These are phyloP conservation scores for Boletus tomentosulus DNA, from an alignment of 768 basidiomycete genomes.

Conservation along the genomic window DNA sequence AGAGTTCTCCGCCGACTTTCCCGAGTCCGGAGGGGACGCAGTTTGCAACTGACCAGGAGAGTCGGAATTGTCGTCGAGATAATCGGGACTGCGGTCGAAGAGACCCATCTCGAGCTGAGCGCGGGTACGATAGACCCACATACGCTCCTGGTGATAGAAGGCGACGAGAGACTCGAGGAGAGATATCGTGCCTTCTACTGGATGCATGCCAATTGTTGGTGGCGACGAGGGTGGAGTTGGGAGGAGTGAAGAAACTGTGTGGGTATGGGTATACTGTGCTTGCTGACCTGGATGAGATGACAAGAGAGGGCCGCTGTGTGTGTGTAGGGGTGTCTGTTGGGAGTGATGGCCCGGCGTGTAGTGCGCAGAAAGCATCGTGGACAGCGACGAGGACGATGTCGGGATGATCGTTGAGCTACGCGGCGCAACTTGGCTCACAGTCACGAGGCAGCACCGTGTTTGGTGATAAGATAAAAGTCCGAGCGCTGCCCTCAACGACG, in stretches of 20 bases:
- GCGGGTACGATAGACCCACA: slow-evolving; percentile 67
- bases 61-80: slow-evolving; percentile 19
- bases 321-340: slow-evolving; percentile 27
- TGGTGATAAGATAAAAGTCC: slow-evolving; percentile 19
- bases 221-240: slow-evolving; percentile 34
- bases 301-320: slow-evolving; percentile 24
- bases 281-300: slow-evolving; percentile 21
- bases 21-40: slow-evolving; percentile 17
- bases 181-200: slow-evolving; percentile 46
- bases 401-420: background rate
- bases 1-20: slow-evolving; percentile 31
- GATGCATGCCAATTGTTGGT: slow-evolving; percentile 27
- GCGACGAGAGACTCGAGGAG: slow-evolving; percentile 61
- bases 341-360: slow-evolving; percentile 13
- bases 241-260: slow-evolving; percentile 30
- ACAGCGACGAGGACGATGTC: slow-evolving; percentile 1
- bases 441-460: slow-evolving; percentile 4
- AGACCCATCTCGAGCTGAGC: slow-evolving; percentile 52
- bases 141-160: slow-evolving; percentile 68
- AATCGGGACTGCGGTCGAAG: slow-evolving; percentile 15
- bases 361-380: slow-evolving; percentile 70
- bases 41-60: slow-evolving; percentile 14
- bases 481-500: background rate
- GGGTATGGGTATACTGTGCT: slow-evolving; percentile 14
- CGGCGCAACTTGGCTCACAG: background rate